Evolutionary conservation across 1,139 yeast species (phyloP).

Genomic region (Geotrichum candidum): DNA sequence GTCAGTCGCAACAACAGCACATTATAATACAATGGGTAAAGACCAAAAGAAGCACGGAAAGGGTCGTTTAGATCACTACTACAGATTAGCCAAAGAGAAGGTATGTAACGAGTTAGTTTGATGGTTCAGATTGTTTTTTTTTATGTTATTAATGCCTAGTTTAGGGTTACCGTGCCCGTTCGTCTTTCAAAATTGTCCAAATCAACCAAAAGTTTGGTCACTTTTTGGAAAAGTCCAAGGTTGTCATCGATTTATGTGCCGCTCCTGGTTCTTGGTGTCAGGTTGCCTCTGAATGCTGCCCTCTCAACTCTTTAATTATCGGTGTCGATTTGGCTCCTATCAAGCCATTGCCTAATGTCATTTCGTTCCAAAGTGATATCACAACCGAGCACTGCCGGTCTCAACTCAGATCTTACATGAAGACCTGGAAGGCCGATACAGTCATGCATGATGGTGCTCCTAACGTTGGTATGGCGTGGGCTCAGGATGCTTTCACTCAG

Average conservation of each 20-base stretch:
- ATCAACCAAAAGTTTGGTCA: constrained; percentile 95
- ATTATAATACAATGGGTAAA: constrained; percentile 63
- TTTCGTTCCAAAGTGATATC: constrained; percentile 92
- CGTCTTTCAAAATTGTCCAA: constrained; percentile 91
- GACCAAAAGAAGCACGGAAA: constrained; percentile 94
- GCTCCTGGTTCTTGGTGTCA: constrained; percentile 99
- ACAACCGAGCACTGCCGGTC: constrained; percentile 98
- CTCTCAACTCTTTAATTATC: constrained; percentile 83
- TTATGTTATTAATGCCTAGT: neutral
- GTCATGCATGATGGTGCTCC: constrained; percentile 99
- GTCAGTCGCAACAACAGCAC: constrained; percentile 59
- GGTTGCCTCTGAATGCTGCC: constrained; percentile 91
- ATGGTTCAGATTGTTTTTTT: neutral
- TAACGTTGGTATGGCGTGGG: constrained; percentile 98
- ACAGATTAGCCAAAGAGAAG: constrained; percentile 90
- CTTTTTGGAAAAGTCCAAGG: constrained; percentile 91
- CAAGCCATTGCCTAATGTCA: constrained; percentile 87
- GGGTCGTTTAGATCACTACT: constrained; percentile 98
- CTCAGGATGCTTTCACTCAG: constrained; percentile 97
- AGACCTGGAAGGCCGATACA: constrained; percentile 98
- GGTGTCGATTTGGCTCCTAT: constrained; percentile 98
- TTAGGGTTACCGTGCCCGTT: constrained; percentile 93
- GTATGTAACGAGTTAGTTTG: constrained; percentile 21
- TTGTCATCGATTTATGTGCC: constrained; percentile 95
- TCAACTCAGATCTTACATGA: constrained; percentile 87